These are phyloP conservation scores for Mucor mucedo DNA, from an alignment of 371 early-diverging fungal genomes.

Conservation along the genomic window DNA sequence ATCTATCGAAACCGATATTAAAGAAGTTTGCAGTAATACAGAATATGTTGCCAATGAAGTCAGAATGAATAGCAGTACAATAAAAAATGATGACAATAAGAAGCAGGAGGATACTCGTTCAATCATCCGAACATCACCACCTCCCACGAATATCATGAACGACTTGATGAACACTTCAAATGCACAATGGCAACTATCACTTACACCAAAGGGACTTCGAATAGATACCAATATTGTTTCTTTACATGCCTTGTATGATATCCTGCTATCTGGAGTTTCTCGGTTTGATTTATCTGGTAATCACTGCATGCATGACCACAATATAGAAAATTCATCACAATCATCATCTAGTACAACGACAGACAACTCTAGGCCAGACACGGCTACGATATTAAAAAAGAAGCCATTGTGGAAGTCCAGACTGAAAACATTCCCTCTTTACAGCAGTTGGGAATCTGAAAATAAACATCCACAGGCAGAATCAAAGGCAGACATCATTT, in stretches of 20 bases:
- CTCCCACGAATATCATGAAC: not conserved
- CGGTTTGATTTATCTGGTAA: slow-evolving; percentile 24
- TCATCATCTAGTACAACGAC: slow-evolving; percentile 26
- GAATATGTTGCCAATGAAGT: slow-evolving; percentile 41
- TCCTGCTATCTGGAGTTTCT: slow-evolving; percentile 43
- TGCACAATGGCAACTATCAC: slow-evolving; percentile 44
- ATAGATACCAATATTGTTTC: slow-evolving; percentile 53
- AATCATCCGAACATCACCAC: not conserved
- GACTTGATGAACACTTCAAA: not conserved
- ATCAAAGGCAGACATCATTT: not conserved
- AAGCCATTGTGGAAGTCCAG: slow-evolving; percentile 46
- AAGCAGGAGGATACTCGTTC: not conserved
- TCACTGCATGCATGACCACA: slow-evolving; percentile 1
- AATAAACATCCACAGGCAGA: not conserved
- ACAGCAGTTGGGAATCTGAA: slow-evolving; percentile 50
- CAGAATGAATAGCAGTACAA: slow-evolving; percentile 10
- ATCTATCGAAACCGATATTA: slow-evolving; percentile 40
- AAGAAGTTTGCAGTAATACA: slow-evolving; percentile 37
- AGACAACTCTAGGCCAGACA: slow-evolving; percentile 16
- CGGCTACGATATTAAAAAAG: slow-evolving; percentile 37
- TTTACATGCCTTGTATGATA: slow-evolving; percentile 45
- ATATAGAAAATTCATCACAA: slow-evolving; percentile 24
- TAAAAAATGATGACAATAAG: not conserved
- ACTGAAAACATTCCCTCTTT: slow-evolving; percentile 47
- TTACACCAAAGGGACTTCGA: slow-evolving; percentile 45